Percentiles rank a stretch among this genome's conserved stretches.
phyloP scores from a whole-genome alignment of 2,329 filamentous ascomycete genomes.

The Ilyonectria mors-panacis region DNA sequence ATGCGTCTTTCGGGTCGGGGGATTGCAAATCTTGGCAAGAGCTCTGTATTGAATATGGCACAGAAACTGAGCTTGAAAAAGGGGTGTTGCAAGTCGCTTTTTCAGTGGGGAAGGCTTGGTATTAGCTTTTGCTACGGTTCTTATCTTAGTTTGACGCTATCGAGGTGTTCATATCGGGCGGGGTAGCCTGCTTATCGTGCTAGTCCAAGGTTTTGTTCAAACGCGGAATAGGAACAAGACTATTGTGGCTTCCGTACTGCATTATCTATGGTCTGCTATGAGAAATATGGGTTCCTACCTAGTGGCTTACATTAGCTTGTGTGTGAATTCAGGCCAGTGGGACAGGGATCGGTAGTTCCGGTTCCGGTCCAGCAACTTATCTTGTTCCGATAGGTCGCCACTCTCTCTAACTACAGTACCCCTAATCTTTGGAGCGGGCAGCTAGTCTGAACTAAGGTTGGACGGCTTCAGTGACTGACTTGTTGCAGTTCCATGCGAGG shows the following conservation, averaged over 20 bases:
- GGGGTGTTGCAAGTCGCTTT: not conserved
- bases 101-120: not conserved
- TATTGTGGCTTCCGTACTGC: not conserved
- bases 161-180: not conserved
- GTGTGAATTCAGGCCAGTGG: not conserved
- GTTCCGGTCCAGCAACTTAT: not conserved
- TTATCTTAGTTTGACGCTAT: not conserved
- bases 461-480: too few relatives aligned
- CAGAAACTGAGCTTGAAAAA: not conserved
- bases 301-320: not conserved
- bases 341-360: not conserved
- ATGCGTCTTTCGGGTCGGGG: not conserved
- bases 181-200: not conserved
- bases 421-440: too few relatives aligned
- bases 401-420: not conserved
- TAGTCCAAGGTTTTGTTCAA: not conserved
- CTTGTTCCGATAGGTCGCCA: not conserved
- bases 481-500: too few relatives aligned
- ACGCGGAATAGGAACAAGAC: not conserved
- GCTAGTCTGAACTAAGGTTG: too few relatives aligned
- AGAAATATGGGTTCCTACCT: not conserved
- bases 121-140: not conserved
- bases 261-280: not conserved
- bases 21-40: not conserved
- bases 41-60: not conserved